A percentile compares a stretch with the other conserved stretches of the same genome.
These are phyloP conservation scores for Steccherinum ochraceum DNA, from an alignment of 768 basidiomycete species.

Conservation along the genomic window DNA sequence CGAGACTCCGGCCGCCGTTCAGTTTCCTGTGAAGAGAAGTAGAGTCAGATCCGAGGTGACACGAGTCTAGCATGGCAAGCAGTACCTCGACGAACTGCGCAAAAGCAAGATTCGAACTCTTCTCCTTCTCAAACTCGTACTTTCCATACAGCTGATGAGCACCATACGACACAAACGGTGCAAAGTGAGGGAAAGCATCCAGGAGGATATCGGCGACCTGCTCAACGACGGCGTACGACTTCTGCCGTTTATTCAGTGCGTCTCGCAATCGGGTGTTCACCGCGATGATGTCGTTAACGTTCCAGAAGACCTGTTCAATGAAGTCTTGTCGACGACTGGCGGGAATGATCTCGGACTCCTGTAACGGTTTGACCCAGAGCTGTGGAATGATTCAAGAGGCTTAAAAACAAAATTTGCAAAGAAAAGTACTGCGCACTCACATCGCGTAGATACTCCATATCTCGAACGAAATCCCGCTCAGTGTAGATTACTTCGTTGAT, in stretches of 20 bases:
- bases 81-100: slow-evolving; percentile 91
- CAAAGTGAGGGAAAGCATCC: slow-evolving; percentile 81
- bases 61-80: slow-evolving; percentile 10
- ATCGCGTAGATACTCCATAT: slow-evolving; percentile 96
- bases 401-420: slow-evolving; percentile 1
- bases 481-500: slow-evolving; percentile 97
- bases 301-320: slow-evolving; percentile 96
- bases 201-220: slow-evolving; percentile 87
- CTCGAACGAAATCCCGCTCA: slow-evolving; percentile 95
- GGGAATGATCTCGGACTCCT: slow-evolving; percentile 72
- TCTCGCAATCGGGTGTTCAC: slow-evolving; percentile 92
- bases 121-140: slow-evolving; percentile 99
- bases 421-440: slow-evolving; percentile 39
- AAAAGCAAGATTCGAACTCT: slow-evolving; percentile 86
- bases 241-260: slow-evolving; percentile 90
- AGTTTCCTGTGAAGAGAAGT: slow-evolving; percentile 47
- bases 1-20: slow-evolving; percentile 93
- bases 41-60: too few species aligned
- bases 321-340: slow-evolving; percentile 74
- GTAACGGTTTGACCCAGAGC: slow-evolving; percentile 88
- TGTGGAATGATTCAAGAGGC: slow-evolving; percentile 31
- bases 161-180: slow-evolving; percentile 92
- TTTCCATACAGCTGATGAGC: slow-evolving; percentile 97
- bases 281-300: slow-evolving; percentile 85
- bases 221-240: slow-evolving; percentile 89